Evolutionary conservation across 192 early-diverging fungal species (phyloP), one percentile per base, ranked within the genome.

Genomic region (Coemansia nantahalensis): DNA sequence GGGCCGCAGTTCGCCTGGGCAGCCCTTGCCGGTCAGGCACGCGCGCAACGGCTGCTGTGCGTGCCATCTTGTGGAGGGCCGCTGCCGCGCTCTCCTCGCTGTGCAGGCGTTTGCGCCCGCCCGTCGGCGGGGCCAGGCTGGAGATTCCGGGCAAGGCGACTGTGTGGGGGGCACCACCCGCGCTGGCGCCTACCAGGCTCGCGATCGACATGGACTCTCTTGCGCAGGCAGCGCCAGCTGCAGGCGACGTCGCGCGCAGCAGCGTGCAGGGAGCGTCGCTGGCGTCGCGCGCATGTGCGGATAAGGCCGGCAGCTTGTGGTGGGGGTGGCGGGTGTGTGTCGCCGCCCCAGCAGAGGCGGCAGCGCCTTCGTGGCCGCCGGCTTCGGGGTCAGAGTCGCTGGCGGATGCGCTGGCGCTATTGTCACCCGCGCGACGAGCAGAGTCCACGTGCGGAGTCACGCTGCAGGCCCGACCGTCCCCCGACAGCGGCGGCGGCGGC

Each of bases 191-290:
- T 5, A 65, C 54, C 13, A 73, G 50, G 28, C 54, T 53, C 23
- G 69, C 52, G 39, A 65, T 65, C 9, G 69, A 61, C 33, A 59
- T 61, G 13, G 62, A 30, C 49, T 73, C 62, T 3, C 56, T 51
- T 22, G 46, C 33, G 34, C 23, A 28, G 6, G 30, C 16, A 31
- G 24, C n/a, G n/a, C n/a, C n/a, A n/a, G n/a, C n/a, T n/a, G n/a
- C n/a, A n/a, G n/a, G n/a, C n/a, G n/a, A n/a, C n/a, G n/a, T n/a
- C n/a, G n/a, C n/a, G n/a, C n/a, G n/a, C n/a, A n/a, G n/a, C n/a
- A n/a, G n/a, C n/a, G n/a, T n/a, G n/a, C n/a, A n/a, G n/a, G n/a
- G n/a, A n/a, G n/a, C n/a, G n/a, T n/a, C n/a, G n/a, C n/a, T n/a
- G n/a, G n/a, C n/a, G n/a, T n/a, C 18, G 22, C 34, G 21, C 8